Evolutionary conservation across 2,329 filamentous ascomycete genomes (phyloP).

Genomic region (Scytalidium sp.): DNA sequence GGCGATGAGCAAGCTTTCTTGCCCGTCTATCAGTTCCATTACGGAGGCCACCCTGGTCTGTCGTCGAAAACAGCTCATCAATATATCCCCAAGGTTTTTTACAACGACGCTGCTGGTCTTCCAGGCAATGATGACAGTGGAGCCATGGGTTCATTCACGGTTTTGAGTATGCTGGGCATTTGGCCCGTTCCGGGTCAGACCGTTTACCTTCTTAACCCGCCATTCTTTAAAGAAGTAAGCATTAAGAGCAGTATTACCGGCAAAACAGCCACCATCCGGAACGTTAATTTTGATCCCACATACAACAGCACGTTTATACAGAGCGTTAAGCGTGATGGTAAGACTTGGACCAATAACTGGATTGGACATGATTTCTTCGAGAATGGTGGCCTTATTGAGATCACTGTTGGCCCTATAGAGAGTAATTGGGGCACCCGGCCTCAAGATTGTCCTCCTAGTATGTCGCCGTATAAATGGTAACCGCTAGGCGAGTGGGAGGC

Average conservation of each 20-base stretch:
- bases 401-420: constrained; percentile 56
- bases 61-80: constrained; percentile 44
- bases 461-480: constrained; percentile 14
- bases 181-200: constrained; percentile 66
- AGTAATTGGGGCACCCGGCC: constrained; percentile 59
- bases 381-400: constrained; percentile 44
- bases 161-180: constrained; percentile 64
- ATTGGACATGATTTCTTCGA: constrained; percentile 59
- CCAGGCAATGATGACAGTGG: constrained; percentile 68
- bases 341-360: constrained; percentile 60
- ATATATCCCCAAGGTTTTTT: constrained; percentile 62
- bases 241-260: constrained; percentile 54
- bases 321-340: constrained; percentile 56
- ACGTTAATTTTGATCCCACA: constrained; percentile 55
- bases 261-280: constrained; percentile 54
- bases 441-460: constrained; percentile 58
- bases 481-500: too few species aligned
- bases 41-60: constrained; percentile 57
- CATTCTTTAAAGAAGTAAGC: constrained; percentile 58
- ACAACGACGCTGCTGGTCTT: constrained; percentile 53
- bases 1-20: constrained; percentile 62
- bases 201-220: constrained; percentile 64
- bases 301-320: constrained; percentile 61
- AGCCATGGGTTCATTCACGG: constrained; percentile 64
- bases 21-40: constrained; percentile 64